Evolutionary conservation across 2,329 filamentous ascomycete genomes (phyloP).

Genomic region (Colletotrichum theobromicola): DNA sequence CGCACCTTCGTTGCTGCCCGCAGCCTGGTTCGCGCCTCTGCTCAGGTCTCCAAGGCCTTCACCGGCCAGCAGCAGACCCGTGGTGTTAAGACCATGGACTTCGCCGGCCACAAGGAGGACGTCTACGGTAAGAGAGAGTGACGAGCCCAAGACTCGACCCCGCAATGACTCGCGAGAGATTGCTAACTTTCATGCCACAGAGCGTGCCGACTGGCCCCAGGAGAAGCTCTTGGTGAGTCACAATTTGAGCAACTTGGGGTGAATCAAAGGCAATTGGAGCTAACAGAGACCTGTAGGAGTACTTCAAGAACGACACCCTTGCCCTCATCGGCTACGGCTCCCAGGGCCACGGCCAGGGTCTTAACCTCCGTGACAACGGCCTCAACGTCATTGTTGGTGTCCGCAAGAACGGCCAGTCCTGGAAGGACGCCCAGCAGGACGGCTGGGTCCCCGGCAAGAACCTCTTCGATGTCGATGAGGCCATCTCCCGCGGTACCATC

Average conservation of each 20-base stretch:
- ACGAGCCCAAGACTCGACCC: not conserved
- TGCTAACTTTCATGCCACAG: conserved; percentile 50
- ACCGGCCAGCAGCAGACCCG: conserved; percentile 72
- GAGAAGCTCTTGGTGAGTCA: conserved; percentile 93
- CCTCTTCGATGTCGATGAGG: conserved; percentile 97
- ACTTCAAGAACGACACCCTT: conserved; percentile 99
- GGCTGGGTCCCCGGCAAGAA: conserved; percentile 99
- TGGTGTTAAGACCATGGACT: conserved; percentile 98
- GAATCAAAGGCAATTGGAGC: not conserved
- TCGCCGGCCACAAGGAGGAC: conserved; percentile 91
- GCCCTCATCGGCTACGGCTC: conserved; percentile 98
- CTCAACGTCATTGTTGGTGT: conserved; percentile 99
- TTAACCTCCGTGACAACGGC: conserved; percentile 99
- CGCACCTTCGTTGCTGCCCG: conserved; percentile 68
- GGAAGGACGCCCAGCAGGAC: conserved; percentile 96
- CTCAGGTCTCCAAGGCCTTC: conserved; percentile 42
- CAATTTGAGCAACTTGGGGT: not conserved
- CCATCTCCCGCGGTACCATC: conserved; percentile 90
- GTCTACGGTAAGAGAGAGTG: conserved; percentile 80
- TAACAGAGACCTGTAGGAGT: conserved; percentile 66
- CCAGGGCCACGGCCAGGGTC: conserved; percentile 97
- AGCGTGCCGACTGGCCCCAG: conserved; percentile 97
- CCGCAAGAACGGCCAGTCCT: conserved; percentile 96
- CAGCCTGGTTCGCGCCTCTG: conserved; percentile 59
- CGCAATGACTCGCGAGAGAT: conserved; percentile 12